phyloP scores from a whole-genome alignment of 2,329 filamentous ascomycete species.

The Talaromyces pinophilus region DNA sequence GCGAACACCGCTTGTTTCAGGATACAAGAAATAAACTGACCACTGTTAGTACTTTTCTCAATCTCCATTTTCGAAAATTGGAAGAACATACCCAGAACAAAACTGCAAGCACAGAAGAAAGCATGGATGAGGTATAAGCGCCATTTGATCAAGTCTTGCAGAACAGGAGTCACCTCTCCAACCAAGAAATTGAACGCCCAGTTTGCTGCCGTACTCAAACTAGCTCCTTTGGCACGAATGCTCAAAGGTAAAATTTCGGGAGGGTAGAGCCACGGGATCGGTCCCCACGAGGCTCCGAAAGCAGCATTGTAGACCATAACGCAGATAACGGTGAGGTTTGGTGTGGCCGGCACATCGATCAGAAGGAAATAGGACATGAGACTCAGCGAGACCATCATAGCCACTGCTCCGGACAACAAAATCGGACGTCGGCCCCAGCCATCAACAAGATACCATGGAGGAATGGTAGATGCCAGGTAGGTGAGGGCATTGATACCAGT shows the following conservation, averaged over 20 bases:
- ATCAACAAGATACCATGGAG: conserved; percentile 96
- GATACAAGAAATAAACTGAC: conserved; percentile 93
- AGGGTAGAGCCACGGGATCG: conserved; percentile 96
- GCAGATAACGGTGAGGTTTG: conserved; percentile 82
- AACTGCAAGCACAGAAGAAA: conserved; percentile 93
- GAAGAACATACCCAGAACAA: conserved; percentile 79
- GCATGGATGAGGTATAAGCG: conserved; percentile 91
- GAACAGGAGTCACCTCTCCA: conserved; percentile 87
- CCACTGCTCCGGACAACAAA: conserved; percentile 81
- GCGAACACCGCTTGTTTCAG: conserved; percentile 91
- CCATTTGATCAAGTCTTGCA: conserved; percentile 92
- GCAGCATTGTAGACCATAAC: conserved; percentile 99
- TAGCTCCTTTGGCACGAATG: conserved; percentile 95
- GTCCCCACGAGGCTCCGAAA: conserved; percentile 96
- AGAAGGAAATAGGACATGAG: conserved; percentile 94
- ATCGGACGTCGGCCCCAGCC: conserved; percentile 86
- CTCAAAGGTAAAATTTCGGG: conserved; percentile 97
- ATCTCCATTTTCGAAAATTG: background rate
- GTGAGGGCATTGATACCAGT: conserved; percentile 93
- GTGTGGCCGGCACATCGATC: conserved; percentile 74
- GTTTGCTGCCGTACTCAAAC: conserved; percentile 92
- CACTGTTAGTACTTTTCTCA: background rate
- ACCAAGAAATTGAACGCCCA: conserved; percentile 99
- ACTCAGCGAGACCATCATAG: conserved; percentile 86
- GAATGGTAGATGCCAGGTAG: conserved; percentile 88